These are phyloP conservation scores for Chrysoporthe puriensis DNA, from an alignment of 2,329 filamentous ascomycete species.

Conservation along the genomic window DNA sequence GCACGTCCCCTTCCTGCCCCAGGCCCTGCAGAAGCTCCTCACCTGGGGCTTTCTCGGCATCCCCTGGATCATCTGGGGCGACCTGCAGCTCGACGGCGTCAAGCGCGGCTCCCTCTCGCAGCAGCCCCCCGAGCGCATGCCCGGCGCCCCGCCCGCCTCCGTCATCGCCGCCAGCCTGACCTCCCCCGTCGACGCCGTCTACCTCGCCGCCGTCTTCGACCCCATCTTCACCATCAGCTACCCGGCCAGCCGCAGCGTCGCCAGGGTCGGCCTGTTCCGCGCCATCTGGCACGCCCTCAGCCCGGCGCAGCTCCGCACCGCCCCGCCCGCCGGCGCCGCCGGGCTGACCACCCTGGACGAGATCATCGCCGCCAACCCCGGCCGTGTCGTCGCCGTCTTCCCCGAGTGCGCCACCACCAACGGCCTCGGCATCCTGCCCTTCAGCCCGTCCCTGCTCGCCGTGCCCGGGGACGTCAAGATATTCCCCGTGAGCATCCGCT, in stretches of 20 bases:
- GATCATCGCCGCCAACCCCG: constrained; percentile 70
- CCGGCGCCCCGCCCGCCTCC: constrained; percentile 65
- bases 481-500: constrained; percentile 88
- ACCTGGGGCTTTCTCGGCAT: constrained; percentile 87
- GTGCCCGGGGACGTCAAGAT: constrained; percentile 72
- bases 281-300: constrained; percentile 76
- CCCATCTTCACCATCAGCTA: constrained; percentile 90
- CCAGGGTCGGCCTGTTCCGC: constrained; percentile 74
- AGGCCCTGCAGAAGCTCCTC: constrained; percentile 73
- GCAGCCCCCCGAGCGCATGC: constrained; percentile 74
- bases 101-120: constrained; percentile 85
- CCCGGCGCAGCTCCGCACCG: constrained; percentile 49
- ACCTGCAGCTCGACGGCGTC: constrained; percentile 96
- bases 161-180: constrained; percentile 92
- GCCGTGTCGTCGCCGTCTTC: constrained; percentile 81
- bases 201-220: constrained; percentile 94
- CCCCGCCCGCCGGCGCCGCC: constrained; percentile 49
- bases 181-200: constrained; percentile 89
- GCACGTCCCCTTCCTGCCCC: constrained; percentile 64
- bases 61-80: constrained; percentile 96
- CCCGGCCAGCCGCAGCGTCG: constrained; percentile 72
- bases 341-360: constrained; percentile 64
- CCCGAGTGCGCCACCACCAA: constrained; percentile 96
- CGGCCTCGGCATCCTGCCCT: constrained; percentile 83
- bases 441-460: constrained; percentile 76